phyloP scores from a whole-genome alignment of 805 yeast species.

The Danielia oregonensis region DNA sequence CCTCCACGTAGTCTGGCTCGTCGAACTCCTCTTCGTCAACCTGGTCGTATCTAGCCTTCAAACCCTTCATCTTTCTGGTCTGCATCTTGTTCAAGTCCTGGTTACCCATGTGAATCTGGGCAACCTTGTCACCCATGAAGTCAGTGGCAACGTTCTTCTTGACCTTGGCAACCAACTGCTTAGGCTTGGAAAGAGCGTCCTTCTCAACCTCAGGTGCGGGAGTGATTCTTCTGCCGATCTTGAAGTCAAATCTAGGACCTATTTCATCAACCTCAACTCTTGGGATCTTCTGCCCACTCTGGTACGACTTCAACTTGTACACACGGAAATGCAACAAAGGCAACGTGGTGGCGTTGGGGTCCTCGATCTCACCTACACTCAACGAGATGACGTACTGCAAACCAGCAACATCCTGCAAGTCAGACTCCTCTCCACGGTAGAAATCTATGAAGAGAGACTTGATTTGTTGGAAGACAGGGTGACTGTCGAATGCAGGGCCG shows the following conservation, averaged over 20 bases:
- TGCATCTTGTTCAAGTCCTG: constrained; percentile 89
- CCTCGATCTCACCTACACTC: constrained; percentile 71
- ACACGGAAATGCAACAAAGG: constrained; percentile 90
- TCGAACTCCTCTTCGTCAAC: constrained; percentile 46
- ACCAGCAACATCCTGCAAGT: constrained; percentile 89
- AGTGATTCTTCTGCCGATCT: constrained; percentile 78
- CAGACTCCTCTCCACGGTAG: constrained; percentile 79
- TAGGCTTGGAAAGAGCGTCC: constrained; percentile 81
- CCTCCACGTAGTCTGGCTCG: constrained; percentile 49
- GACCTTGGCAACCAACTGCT: constrained; percentile 72
- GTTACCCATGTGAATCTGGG: constrained; percentile 92
- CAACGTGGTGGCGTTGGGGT: constrained; percentile 63
- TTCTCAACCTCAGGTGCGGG: constrained; percentile 86
- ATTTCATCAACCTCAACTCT: constrained; percentile 92
- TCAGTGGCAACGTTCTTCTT: constrained; percentile 90
- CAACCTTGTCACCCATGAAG: constrained; percentile 92
- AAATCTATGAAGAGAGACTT: constrained; percentile 89
- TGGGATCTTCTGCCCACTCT: constrained; percentile 84
- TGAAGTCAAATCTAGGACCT: constrained; percentile 94
- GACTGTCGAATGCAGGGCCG: constrained; percentile 86
- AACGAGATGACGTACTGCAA: constrained; percentile 86
- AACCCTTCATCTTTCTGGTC: constrained; percentile 98
- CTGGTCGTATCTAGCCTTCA: constrained; percentile 84
- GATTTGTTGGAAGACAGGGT: constrained; percentile 79
- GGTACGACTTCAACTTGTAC: constrained; percentile 76